phyloP scores from a whole-genome alignment of 352 stramenopile genomes.

The Lagenidium giganteum region DNA sequence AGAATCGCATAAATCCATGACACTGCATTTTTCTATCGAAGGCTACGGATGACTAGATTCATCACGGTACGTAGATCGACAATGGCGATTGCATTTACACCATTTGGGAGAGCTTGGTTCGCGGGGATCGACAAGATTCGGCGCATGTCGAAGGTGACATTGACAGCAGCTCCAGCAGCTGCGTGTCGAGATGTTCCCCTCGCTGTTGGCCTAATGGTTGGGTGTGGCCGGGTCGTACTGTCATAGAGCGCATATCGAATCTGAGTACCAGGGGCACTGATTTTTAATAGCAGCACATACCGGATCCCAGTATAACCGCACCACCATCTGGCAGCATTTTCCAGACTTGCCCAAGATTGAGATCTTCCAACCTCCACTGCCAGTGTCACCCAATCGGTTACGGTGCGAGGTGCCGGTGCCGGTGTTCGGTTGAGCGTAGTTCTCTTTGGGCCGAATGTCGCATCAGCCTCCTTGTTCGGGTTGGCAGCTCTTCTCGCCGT shows the following conservation, averaged over 20 bases:
- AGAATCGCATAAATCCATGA: too few species aligned
- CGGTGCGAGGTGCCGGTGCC: not conserved
- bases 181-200: slow-evolving; percentile 4
- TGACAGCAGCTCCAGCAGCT: slow-evolving; percentile 3
- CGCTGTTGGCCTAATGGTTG: not conserved
- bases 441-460: slow-evolving; percentile 9
- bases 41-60: too few species aligned
- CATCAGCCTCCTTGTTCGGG: slow-evolving; percentile 22
- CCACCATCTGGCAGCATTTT: slow-evolving; percentile 11
- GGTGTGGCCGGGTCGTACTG: not conserved
- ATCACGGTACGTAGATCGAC: too few species aligned
- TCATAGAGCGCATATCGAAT: slow-evolving; percentile 15
- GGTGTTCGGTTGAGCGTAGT: slow-evolving; percentile 5
- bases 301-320: slow-evolving; percentile 11
- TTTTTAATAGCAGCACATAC: slow-evolving; percentile 20
- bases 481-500: slow-evolving; percentile 2
- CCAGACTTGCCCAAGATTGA: slow-evolving; percentile 11
- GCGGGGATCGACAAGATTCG: too few species aligned
- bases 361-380: slow-evolving; percentile 15
- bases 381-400: slow-evolving; percentile 13
- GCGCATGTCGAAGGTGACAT: slow-evolving; percentile 11
- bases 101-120: too few species aligned
- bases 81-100: too few species aligned
- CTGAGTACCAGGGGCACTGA: not conserved
- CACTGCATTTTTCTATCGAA: too few species aligned